These are phyloP conservation scores for Suillus paluster DNA, from an alignment of 768 basidiomycete genomes.

Conservation along the genomic window DNA sequence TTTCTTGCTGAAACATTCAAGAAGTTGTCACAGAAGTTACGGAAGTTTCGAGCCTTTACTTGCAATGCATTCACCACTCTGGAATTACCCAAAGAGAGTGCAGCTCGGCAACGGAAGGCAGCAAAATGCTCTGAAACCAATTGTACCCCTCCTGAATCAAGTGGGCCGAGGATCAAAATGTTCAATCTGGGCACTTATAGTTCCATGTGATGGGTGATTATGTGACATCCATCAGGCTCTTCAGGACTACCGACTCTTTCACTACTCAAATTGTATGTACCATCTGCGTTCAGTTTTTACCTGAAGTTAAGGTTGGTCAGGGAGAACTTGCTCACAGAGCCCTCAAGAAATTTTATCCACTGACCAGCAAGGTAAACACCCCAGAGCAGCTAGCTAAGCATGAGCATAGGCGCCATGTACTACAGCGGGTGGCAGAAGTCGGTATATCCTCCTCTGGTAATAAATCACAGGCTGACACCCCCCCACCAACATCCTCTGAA, in stretches of 20 bases:
- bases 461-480: too few species aligned
- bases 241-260: slow-evolving; percentile 38
- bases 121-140: slow-evolving; percentile 1
- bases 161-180: slow-evolving; percentile 3
- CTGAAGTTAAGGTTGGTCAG: too few species aligned
- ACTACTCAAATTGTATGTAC: slow-evolving; percentile 16
- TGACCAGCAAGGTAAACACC: too few species aligned
- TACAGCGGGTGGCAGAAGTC: too few species aligned
- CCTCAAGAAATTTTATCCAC: not conserved
- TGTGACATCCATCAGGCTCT: slow-evolving; percentile 8
- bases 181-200: slow-evolving; percentile 31
- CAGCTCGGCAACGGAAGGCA: slow-evolving; percentile 20
- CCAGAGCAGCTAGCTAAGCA: too few species aligned
- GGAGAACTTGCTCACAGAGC: too few species aligned
- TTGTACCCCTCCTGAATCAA: not conserved
- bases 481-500: too few species aligned
- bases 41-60: slow-evolving; percentile 23
- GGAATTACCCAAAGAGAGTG: slow-evolving; percentile 35
- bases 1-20: slow-evolving; percentile 30
- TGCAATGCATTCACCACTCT: slow-evolving; percentile 31
- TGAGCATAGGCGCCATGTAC: too few species aligned
- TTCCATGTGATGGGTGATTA: slow-evolving; percentile 28
- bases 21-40: slow-evolving; percentile 12
- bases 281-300: not conserved
- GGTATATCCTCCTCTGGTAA: too few species aligned